Conservation (phyloP, 2,329 filamentous ascomycete genomes). For the Endocalyx cinctus region DNA sequence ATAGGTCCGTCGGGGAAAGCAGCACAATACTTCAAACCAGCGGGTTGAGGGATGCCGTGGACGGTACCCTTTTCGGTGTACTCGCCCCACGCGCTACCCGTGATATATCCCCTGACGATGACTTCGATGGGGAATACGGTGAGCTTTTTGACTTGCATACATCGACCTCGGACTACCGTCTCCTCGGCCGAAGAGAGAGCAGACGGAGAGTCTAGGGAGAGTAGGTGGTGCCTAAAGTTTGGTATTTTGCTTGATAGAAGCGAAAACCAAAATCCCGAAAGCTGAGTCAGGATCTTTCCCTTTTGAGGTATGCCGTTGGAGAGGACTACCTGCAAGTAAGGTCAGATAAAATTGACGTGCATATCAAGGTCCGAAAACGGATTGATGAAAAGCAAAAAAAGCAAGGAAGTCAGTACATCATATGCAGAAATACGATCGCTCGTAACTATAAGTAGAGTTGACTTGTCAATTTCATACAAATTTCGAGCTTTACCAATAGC, state of each 20-base stretch:
- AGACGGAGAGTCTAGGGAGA: constrained; percentile 29
- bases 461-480: constrained; percentile 66
- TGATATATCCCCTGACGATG: constrained; percentile 87
- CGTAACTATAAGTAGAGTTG: constrained; percentile 74
- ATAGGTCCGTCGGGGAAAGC: constrained; percentile 63
- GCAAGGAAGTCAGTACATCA: constrained; percentile 55
- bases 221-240: constrained; percentile 47
- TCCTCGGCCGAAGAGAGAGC: constrained; percentile 39
- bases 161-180: constrained; percentile 55
- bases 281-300: constrained; percentile 45
- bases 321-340: constrained; percentile 12
- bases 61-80: constrained; percentile 69
- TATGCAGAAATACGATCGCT: constrained; percentile 93
- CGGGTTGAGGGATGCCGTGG: constrained; percentile 67
- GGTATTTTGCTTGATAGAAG: constrained; percentile 42
- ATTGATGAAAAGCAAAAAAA: background rate
- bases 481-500: constrained; percentile 68
- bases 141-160: constrained; percentile 72
- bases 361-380: no score
- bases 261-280: constrained; percentile 50
- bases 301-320: constrained; percentile 59
- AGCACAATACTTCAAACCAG: constrained; percentile 66
- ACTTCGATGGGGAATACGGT: constrained; percentile 75
- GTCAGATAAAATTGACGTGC: background rate
- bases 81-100: constrained; percentile 79